Evolutionary conservation across 345 rosid species (phyloP).

Genomic region (Viola odorata): DNA sequence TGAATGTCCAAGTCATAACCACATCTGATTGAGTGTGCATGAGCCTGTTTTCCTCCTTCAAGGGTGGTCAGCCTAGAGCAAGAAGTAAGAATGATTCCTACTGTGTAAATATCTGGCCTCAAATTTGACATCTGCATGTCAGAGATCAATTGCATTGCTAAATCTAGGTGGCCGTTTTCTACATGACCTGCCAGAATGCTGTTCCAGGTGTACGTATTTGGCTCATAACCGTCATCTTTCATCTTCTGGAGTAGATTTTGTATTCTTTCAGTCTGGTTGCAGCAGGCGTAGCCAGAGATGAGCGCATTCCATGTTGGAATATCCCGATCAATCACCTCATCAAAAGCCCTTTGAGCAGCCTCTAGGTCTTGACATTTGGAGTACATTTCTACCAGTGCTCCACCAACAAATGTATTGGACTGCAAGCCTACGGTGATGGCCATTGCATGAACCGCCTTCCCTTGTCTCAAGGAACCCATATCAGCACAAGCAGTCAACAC

Average conservation of each 20-base stretch:
- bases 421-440: constrained; percentile 44
- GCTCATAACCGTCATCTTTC: constrained; percentile 50
- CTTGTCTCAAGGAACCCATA: constrained; percentile 30
- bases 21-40: constrained; percentile 16
- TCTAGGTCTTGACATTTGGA: constrained; percentile 8
- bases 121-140: constrained; percentile 12
- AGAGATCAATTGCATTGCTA: constrained; percentile 13
- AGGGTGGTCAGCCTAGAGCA: constrained; percentile 20
- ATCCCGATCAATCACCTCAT: constrained; percentile 37
- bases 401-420: constrained; percentile 51
- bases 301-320: constrained; percentile 44
- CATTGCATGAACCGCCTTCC: constrained; percentile 41
- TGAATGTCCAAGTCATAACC: constrained; percentile 16
- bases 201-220: constrained; percentile 29
- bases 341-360: constrained; percentile 50
- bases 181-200: constrained; percentile 23
- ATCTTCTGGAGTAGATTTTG: constrained; percentile 19
- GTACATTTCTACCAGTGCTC: constrained; percentile 31
- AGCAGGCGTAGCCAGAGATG: constrained; percentile 51
- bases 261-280: constrained; percentile 29
- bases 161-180: constrained; percentile 20
- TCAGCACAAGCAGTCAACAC: constrained; percentile 53
- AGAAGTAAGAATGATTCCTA: constrained; percentile 21
- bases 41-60: constrained; percentile 24
- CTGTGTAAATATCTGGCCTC: constrained; percentile 20